These are phyloP conservation scores for Daldinia loculata DNA, from an alignment of 495 filamentous ascomycete species.

Conservation along the genomic window DNA sequence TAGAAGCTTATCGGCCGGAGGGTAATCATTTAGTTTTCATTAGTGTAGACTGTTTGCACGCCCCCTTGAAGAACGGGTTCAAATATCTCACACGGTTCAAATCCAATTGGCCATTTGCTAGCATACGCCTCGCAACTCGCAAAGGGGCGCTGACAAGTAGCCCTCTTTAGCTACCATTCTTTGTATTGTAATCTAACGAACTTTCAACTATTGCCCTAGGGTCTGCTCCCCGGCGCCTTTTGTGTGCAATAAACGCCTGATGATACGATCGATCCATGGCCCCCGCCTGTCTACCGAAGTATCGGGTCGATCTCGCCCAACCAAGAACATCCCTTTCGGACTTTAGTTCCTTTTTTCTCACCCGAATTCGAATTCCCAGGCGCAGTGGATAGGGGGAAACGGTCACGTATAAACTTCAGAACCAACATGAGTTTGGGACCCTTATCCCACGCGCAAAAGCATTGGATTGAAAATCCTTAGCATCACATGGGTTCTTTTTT, in stretches of 20 bases:
- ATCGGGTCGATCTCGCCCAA: slow-evolving; percentile 39
- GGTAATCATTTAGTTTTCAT: slow-evolving; percentile 1
- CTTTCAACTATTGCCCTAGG: slow-evolving; percentile 16
- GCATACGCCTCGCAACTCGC: slow-evolving; percentile 22
- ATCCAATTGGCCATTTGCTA: slow-evolving; percentile 29
- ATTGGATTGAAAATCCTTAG: slow-evolving; percentile 16
- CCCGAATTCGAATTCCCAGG: slow-evolving; percentile 22
- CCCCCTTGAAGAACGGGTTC: not conserved
- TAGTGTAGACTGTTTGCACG: slow-evolving; percentile 10
- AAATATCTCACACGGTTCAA: slow-evolving; percentile 8
- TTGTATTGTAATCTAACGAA: slow-evolving; percentile 18
- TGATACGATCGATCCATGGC: slow-evolving; percentile 3
- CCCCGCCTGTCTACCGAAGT: slow-evolving; percentile 32
- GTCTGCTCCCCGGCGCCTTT: slow-evolving; percentile 28
- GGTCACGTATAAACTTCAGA: slow-evolving; percentile 1
- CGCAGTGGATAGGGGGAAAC: not conserved
- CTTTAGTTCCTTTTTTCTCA: slow-evolving; percentile 21
- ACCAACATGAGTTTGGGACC: slow-evolving; percentile 18
- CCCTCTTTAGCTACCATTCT: slow-evolving; percentile 24
- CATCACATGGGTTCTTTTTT: slow-evolving; percentile 27
- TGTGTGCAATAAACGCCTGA: slow-evolving; percentile 25
- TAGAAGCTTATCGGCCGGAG: slow-evolving; percentile 4
- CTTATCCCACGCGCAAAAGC: slow-evolving; percentile 13
- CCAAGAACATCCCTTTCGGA: slow-evolving; percentile 36
- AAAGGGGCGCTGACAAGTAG: slow-evolving; percentile 22